phyloP scores from a whole-genome alignment of 306 rosid genomes.

The Quercus wislizeni region DNA sequence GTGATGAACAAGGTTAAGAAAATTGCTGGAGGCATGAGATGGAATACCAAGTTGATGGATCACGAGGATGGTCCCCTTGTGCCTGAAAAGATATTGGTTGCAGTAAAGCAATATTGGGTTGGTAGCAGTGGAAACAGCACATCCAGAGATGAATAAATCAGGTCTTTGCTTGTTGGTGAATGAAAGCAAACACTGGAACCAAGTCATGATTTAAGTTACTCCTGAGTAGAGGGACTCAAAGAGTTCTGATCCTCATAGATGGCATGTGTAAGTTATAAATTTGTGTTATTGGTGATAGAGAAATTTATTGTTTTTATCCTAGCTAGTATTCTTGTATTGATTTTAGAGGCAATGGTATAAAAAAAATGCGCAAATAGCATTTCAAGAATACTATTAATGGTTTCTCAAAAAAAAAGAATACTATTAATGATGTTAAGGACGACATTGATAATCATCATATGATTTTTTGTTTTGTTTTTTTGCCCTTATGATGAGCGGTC shows the following conservation, averaged over 20 bases:
- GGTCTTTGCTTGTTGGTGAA: neutral
- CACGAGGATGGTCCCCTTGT: conserved; percentile 93
- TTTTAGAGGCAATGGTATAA: conserved; percentile 8
- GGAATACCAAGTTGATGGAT: conserved; percentile 85
- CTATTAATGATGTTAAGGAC: neutral
- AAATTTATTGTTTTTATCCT: neutral
- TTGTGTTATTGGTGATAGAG: no score
- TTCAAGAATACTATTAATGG: neutral
- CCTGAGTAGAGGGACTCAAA: conserved; percentile 1
- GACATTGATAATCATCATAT: neutral
- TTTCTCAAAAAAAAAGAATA: neutral
- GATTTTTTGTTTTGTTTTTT: no score
- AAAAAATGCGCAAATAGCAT: conserved; percentile 4
- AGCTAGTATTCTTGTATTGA: neutral
- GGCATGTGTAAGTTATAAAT: conserved; percentile 7
- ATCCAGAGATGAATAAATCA: conserved; percentile 30
- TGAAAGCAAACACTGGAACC: conserved; percentile 2
- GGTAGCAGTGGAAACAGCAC: conserved; percentile 43
- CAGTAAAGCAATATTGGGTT: conserved; percentile 82
- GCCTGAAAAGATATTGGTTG: conserved; percentile 80
- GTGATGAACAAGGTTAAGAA: conserved; percentile 69
- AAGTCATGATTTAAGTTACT: neutral
- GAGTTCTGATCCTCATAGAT: conserved; percentile 8
- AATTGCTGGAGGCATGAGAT: conserved; percentile 81
- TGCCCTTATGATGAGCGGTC: no score